phyloP scores from a whole-genome alignment of 2,329 filamentous ascomycete species.

The Massarina eburnea region DNA sequence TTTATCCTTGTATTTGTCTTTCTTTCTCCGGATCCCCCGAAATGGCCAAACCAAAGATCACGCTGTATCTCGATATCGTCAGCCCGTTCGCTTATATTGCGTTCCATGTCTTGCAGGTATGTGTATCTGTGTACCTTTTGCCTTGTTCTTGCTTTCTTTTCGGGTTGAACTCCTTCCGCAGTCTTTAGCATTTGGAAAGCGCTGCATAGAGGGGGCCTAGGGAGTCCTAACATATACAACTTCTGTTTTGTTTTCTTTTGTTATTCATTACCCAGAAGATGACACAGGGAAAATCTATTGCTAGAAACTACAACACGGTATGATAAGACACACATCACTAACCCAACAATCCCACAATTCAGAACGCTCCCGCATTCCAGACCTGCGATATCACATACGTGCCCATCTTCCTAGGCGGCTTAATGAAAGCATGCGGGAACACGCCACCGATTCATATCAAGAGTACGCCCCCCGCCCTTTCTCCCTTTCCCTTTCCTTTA shows the following conservation, averaged over 20 bases:
- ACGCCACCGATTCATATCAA: slow-evolving; percentile 58
- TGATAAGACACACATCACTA: too few species aligned
- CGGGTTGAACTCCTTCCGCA: too few species aligned
- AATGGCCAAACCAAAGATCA: slow-evolving; percentile 55
- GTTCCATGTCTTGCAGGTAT: slow-evolving; percentile 57
- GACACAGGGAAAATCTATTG: too few species aligned
- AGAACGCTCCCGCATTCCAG: slow-evolving; percentile 60
- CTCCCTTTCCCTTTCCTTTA: neutral
- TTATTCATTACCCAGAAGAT: too few species aligned
- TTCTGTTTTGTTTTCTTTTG: too few species aligned
- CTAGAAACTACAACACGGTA: too few species aligned
- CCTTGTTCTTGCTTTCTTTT: too few species aligned
- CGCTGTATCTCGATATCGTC: slow-evolving; percentile 61
- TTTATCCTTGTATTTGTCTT: neutral
- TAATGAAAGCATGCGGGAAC: slow-evolving; percentile 61
- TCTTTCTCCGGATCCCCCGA: neutral
- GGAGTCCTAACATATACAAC: too few species aligned
- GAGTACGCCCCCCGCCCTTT: slow-evolving; percentile 42
- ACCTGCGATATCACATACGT: slow-evolving; percentile 58
- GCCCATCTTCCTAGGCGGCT: slow-evolving; percentile 61
- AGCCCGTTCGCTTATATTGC: slow-evolving; percentile 64
- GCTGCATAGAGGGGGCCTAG: too few species aligned
- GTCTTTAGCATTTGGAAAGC: too few species aligned
- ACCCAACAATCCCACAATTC: too few species aligned
- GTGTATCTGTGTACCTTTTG: too few species aligned